These are phyloP conservation scores for Aspergillus ustus DNA, from an alignment of 2,329 filamentous ascomycete species.

Conservation along the genomic window DNA sequence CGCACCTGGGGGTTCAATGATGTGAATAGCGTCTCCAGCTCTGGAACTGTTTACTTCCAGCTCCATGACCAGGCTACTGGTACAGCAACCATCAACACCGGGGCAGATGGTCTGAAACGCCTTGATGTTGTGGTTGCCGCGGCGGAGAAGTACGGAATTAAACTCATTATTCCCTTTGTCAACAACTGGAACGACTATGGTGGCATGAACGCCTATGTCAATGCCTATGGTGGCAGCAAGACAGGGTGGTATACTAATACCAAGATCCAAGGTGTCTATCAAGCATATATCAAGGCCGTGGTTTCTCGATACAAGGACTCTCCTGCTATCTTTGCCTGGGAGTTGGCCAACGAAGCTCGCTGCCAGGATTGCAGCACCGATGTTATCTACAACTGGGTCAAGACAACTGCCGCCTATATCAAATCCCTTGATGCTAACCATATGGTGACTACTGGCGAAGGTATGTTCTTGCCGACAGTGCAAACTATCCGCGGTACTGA, in stretches of 20 bases:
- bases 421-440: conserved; percentile 65
- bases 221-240: conserved; percentile 58
- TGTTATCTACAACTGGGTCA: conserved; percentile 65
- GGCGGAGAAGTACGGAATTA: conserved; percentile 64
- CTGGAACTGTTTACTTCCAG: conserved; percentile 53
- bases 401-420: conserved; percentile 62
- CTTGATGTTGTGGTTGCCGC: conserved; percentile 67
- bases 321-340: conserved; percentile 68
- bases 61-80: conserved; percentile 34
- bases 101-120: conserved; percentile 64
- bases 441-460: conserved; percentile 66
- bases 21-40: conserved; percentile 44
- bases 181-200: conserved; percentile 74
- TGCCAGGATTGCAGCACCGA: conserved; percentile 63
- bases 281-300: conserved; percentile 63
- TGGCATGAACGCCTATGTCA: conserved; percentile 64
- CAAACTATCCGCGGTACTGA: background rate
- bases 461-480: conserved; percentile 18
- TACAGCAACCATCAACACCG: conserved; percentile 62
- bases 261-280: conserved; percentile 62
- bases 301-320: conserved; percentile 64
- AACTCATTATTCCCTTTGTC: conserved; percentile 62
- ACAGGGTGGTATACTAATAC: conserved; percentile 62
- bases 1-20: conserved; percentile 61
- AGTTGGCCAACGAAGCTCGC: conserved; percentile 69